Evolutionary conservation across 495 filamentous ascomycete species (phyloP).

Genomic region (Xylaria flabelliformis): DNA sequence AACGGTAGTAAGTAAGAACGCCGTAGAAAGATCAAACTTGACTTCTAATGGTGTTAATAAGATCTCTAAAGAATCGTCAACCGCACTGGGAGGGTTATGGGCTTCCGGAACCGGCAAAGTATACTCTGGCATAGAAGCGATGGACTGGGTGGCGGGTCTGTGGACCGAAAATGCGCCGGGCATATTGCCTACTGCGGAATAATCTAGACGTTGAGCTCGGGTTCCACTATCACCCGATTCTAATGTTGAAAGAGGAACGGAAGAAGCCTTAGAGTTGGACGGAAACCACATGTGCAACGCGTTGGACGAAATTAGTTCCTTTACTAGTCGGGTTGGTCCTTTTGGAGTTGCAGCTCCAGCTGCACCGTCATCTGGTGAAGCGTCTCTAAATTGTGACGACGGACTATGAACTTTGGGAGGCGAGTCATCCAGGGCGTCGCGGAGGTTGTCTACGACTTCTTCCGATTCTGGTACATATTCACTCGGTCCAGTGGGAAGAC

Average conservation of each 20-base stretch:
- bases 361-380: constrained; percentile 40
- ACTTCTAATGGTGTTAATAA: constrained; percentile 61
- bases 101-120: background rate
- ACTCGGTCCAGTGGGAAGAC: background rate
- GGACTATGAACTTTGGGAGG: background rate
- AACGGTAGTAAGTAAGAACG: constrained; percentile 68
- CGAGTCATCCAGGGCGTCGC: constrained; percentile 27
- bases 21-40: constrained; percentile 72
- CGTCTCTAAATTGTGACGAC: constrained; percentile 15
- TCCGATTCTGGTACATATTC: constrained; percentile 1
- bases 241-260: constrained; percentile 15
- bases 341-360: constrained; percentile 50
- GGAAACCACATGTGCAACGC: constrained; percentile 54
- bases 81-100: constrained; percentile 16
- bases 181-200: constrained; percentile 53
- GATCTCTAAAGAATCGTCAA: constrained; percentile 57
- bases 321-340: constrained; percentile 54
- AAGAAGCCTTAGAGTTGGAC: constrained; percentile 40
- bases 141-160: constrained; percentile 39
- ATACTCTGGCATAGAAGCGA: constrained; percentile 33
- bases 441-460: constrained; percentile 30
- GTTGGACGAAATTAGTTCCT: constrained; percentile 53
- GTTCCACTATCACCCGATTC: background rate
- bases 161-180: constrained; percentile 64
- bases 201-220: constrained; percentile 25